A percentile compares a stretch with the other conserved stretches of the same genome.
phyloP scores from a whole-genome alignment of 257 asterid species.

The Haberlea rhodopensis region DNA sequence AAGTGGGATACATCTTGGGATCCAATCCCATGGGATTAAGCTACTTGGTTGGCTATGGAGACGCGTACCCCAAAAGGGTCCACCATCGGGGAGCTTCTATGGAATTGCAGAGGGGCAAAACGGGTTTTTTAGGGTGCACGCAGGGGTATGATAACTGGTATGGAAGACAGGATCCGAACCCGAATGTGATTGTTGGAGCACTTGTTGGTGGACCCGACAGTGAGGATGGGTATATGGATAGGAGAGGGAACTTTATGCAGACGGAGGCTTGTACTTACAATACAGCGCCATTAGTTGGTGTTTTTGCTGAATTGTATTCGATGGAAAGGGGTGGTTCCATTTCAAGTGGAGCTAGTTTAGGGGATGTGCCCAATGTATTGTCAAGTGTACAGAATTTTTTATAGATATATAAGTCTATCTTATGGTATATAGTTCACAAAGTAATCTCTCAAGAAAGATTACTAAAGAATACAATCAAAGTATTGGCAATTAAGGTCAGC shows the following conservation, averaged over 20 bases:
- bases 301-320: conserved; percentile 55
- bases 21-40: conserved; percentile 69
- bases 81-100: conserved; percentile 88
- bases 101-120: conserved; percentile 45
- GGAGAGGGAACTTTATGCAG: conserved; percentile 66
- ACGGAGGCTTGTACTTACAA: conserved; percentile 92
- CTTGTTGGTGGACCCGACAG: conserved; percentile 78
- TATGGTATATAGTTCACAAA: too few species aligned
- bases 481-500: too few species aligned
- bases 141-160: conserved; percentile 79
- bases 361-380: not conserved
- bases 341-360: not conserved
- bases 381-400: not conserved
- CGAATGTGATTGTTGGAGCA: conserved; percentile 64
- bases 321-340: conserved; percentile 17
- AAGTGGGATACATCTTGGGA: conserved; percentile 73
- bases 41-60: conserved; percentile 79
- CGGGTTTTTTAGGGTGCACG: conserved; percentile 69
- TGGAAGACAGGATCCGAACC: conserved; percentile 53
- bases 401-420: too few species aligned
- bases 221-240: conserved; percentile 53
- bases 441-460: too few species aligned
- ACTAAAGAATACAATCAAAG: too few species aligned
- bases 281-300: conserved; percentile 76
- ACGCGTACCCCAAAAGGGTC: conserved; percentile 52